Percentiles rank a stretch among this genome's conserved stretches.
phyloP scores from a whole-genome alignment of 148 eudicot genomes.

The Salicornia ramosissima region DNA sequence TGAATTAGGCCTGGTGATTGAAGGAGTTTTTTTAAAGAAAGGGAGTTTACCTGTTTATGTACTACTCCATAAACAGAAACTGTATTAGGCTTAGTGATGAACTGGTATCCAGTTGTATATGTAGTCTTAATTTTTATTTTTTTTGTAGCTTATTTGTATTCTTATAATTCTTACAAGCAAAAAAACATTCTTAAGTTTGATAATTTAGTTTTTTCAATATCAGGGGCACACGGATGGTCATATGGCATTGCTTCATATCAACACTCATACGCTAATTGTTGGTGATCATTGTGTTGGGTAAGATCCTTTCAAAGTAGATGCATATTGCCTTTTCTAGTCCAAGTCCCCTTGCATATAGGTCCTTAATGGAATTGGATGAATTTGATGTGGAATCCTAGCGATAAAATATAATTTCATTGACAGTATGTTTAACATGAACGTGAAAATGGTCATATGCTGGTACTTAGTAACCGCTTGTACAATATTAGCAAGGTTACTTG shows the following conservation, averaged over 20 bases:
- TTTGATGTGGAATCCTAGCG: background rate
- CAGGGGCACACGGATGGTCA: constrained; percentile 99
- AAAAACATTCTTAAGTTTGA: constrained; percentile 11
- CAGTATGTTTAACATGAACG: background rate
- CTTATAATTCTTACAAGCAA: constrained; percentile 1
- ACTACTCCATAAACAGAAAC: no score
- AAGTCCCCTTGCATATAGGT: background rate
- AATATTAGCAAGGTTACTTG: background rate
- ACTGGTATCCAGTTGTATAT: background rate
- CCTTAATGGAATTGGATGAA: background rate
- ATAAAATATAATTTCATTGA: background rate
- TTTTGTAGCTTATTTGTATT: background rate
- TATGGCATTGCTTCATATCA: constrained; percentile 74
- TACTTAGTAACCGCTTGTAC: background rate
- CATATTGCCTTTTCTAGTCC: background rate
- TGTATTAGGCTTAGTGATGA: background rate
- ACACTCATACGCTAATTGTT: constrained; percentile 72
- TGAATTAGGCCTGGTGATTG: no score
- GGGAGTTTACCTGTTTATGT: no score
- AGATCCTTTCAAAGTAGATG: constrained; percentile 20
- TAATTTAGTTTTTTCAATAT: constrained; percentile 17
- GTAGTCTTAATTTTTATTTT: background rate
- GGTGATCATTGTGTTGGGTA: constrained; percentile 99
- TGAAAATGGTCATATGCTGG: background rate
- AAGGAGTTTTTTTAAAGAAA: no score